Evolutionary conservation across 768 basidiomycete genomes (phyloP), one percentile per base, ranked within the genome.

Genomic region (Lactarius quietus): DNA sequence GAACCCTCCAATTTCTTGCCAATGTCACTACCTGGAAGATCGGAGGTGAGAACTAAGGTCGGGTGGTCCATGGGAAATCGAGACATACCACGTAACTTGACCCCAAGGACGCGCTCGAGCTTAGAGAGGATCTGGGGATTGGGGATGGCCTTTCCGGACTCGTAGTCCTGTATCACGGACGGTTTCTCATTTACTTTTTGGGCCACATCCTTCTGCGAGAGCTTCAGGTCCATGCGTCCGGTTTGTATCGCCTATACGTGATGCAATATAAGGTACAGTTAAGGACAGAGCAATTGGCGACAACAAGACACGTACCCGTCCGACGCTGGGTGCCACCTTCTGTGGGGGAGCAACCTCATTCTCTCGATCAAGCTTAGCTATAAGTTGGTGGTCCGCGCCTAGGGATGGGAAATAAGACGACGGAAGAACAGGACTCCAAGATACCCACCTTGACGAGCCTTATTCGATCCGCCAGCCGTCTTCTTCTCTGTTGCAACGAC

Each of bases 111-210:
- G 61, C 93, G 84, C 79, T 98, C 95, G 69, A 97, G 86, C 82
- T 97, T 96, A 62, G 82, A 81, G 36, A 98, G 85, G 71, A 97
- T 86, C 73, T 93, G 90, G 48, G 90, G 78, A 72, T 89, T 94
- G 35, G 95, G 95, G 43, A 93, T 84, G 36, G 94, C 95, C 76
- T 85, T 89, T 62, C 92, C 88, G 4, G 89, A 83, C 76, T 97
- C 95, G 74, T 96, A 93, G 71, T 95, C 94, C 75, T 93, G 90
- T 39, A 93, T 78, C 58, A 94, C 80, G 56, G 89, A 89, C 35
- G 90, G 92, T 76, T 95, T 95, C 79, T 95, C 93, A 75, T 97
- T 98, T 72, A 95, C 86, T 80, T 92, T 93, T 73, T 89, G 87
- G 14, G 95, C 95, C 43, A 96, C 79, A 57, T 96, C 94, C 78